A percentile compares a stretch with the other conserved stretches of the same genome.
Conservation (phyloP, 805 yeast species). For the Candida odintsovae region DNA sequence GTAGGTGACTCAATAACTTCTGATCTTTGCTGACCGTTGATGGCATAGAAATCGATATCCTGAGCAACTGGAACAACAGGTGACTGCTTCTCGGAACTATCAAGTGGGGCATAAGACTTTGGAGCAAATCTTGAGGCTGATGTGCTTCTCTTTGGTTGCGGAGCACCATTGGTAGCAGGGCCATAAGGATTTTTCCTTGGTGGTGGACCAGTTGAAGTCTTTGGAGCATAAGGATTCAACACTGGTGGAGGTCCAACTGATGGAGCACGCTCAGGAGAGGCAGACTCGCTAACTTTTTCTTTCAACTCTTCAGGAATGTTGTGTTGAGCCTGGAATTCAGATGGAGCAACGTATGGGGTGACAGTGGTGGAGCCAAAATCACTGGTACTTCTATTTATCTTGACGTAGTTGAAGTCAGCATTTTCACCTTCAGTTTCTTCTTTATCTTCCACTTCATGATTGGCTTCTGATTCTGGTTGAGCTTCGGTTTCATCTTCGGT, state of each 20-base stretch:
- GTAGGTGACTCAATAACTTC: not conserved
- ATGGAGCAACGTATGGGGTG: constrained; percentile 1
- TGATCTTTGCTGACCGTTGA: constrained; percentile 8
- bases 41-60: constrained; percentile 16
- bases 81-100: not conserved
- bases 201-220: not conserved
- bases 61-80: constrained; percentile 5
- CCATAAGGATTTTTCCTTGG: not conserved
- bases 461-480: not conserved
- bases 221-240: constrained; percentile 2
- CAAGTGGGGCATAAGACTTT: constrained; percentile 4
- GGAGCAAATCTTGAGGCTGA: constrained; percentile 3
- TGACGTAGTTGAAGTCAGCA: not conserved
- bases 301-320: constrained; percentile 10
- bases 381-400: constrained; percentile 6
- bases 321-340: constrained; percentile 5
- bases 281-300: not conserved
- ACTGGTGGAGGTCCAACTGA: not conserved
- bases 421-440: not conserved
- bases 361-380: constrained; percentile 10
- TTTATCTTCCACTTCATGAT: not conserved
- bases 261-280: not conserved
- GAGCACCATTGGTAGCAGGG: not conserved
- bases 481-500: not conserved
- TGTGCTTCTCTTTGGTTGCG: constrained; percentile 1